Evolutionary conservation across 1,284 basidiomycete species (phyloP).

Genomic region (Apiotrichum gracile): DNA sequence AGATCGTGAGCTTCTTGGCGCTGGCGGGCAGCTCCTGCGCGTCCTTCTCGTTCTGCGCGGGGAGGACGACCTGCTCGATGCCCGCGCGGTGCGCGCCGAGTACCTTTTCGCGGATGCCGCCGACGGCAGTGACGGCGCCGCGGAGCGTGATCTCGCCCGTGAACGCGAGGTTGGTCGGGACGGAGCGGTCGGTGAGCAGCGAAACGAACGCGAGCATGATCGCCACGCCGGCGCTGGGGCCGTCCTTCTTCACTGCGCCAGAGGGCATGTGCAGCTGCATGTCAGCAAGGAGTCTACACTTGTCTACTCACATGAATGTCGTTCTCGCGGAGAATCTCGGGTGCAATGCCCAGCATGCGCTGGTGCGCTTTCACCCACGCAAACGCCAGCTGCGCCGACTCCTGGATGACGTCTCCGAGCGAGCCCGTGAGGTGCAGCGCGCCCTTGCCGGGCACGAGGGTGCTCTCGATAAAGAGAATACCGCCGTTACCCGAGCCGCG

Average conservation of each 20-base stretch:
- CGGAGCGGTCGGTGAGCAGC: conserved; percentile 70
- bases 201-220: conserved; percentile 83
- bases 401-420: conserved; percentile 93
- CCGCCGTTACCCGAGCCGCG: conserved; percentile 70
- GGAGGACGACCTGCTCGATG: conserved; percentile 74
- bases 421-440: conserved; percentile 64
- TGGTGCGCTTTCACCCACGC: conserved; percentile 88
- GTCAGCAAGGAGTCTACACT: conserved; percentile 50
- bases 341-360: conserved; percentile 58
- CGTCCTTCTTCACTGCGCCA: conserved; percentile 93
- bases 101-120: conserved; percentile 89
- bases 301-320: conserved; percentile 60
- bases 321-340: conserved; percentile 48
- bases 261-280: conserved; percentile 87
- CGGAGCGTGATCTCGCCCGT: conserved; percentile 90
- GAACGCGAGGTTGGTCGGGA: conserved; percentile 81
- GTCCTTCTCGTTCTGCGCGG: conserved; percentile 75
- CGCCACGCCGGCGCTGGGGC: conserved; percentile 88
- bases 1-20: conserved; percentile 78
- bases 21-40: conserved; percentile 86
- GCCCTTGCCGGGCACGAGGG: conserved; percentile 35
- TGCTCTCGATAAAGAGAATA: conserved; percentile 58
- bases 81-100: conserved; percentile 86
- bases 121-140: conserved; percentile 83
- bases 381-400: conserved; percentile 88